Evolutionary conservation across 768 basidiomycete species (phyloP).

Genomic region (Phaeotremella skinneri): DNA sequence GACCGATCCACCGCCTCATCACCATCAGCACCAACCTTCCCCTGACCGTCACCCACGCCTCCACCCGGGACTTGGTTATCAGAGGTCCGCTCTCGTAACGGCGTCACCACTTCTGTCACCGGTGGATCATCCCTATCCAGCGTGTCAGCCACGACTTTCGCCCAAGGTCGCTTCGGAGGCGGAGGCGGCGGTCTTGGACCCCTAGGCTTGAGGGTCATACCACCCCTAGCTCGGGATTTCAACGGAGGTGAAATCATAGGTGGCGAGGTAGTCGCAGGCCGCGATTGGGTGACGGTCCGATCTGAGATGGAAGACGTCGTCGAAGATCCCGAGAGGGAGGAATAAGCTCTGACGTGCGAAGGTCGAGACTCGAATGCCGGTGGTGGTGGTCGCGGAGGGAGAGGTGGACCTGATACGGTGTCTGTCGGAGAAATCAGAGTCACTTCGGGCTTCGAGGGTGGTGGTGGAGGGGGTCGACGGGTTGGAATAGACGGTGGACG

Average conservation of each 20-base stretch:
- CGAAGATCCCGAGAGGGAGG: slow-evolving; percentile 12
- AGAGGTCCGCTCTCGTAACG: background rate
- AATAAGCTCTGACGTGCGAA: slow-evolving; percentile 7
- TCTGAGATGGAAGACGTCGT: slow-evolving; percentile 23
- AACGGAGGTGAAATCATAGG: background rate
- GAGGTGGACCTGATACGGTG: slow-evolving; percentile 11
- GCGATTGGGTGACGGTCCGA: slow-evolving; percentile 6
- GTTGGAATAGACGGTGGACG: slow-evolving; percentile 20
- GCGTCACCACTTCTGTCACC: background rate
- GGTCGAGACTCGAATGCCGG: slow-evolving; percentile 6
- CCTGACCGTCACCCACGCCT: background rate
- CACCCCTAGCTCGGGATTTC: background rate
- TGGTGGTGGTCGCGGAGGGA: slow-evolving; percentile 25
- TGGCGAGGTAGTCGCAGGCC: background rate
- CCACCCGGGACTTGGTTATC: too few relatives aligned
- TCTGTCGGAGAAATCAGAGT: background rate
- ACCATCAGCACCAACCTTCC: background rate
- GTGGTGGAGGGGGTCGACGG: slow-evolving; percentile 30
- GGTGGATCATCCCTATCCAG: background rate
- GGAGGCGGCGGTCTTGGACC: slow-evolving; percentile 39
- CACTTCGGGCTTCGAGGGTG: slow-evolving; percentile 4
- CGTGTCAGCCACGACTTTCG: slow-evolving; percentile 6
- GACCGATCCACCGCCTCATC: background rate
- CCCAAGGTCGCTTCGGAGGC: slow-evolving; percentile 23
- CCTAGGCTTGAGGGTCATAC: slow-evolving; percentile 12